Percentiles rank a stretch among this genome's conserved stretches.
Conservation (phyloP, 2,329 filamentous ascomycete species). For the Paramyrothecium sp. region DNA sequence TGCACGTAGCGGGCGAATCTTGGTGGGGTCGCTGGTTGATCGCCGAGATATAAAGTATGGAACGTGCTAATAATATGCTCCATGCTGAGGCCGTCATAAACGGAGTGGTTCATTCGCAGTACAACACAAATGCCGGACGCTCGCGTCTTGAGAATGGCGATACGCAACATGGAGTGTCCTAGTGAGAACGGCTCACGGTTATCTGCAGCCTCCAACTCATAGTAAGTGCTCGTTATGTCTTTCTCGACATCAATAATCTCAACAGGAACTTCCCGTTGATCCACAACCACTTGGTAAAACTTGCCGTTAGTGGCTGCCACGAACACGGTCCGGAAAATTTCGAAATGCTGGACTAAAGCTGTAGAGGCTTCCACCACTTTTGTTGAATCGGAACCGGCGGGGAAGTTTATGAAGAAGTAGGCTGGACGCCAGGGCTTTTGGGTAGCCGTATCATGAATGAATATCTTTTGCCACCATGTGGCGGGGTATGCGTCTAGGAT, state of each 20-base stretch:
- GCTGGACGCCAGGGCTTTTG: neutral
- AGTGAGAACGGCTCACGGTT: constrained; percentile 1
- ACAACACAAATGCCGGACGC: constrained; percentile 2
- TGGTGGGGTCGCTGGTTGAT: constrained; percentile 1
- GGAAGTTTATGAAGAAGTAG: neutral
- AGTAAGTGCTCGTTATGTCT: neutral
- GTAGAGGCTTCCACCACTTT: neutral
- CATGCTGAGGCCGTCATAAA: constrained; percentile 14
- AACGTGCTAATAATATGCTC: constrained; percentile 7
- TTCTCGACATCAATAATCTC: constrained; percentile 4
- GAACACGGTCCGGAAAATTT: constrained; percentile 12
- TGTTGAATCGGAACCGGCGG: neutral
- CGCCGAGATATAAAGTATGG: constrained; percentile 5
- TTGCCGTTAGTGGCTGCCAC: neutral
- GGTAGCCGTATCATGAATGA: neutral
- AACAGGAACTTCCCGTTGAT: constrained; percentile 4
- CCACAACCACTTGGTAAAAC: constrained; percentile 8
- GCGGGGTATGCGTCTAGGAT: neutral
- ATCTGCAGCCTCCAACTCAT: constrained; percentile 1
- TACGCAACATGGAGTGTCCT: constrained; percentile 3
- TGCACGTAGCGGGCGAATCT: constrained; percentile 9
- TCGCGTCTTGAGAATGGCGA: constrained; percentile 6
- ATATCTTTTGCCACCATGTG: neutral
- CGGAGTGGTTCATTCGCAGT: constrained; percentile 13
- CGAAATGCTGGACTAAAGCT: constrained; percentile 8